Evolutionary conservation across 768 basidiomycete species (phyloP).

Genomic region (Psilocybe cubensis): DNA sequence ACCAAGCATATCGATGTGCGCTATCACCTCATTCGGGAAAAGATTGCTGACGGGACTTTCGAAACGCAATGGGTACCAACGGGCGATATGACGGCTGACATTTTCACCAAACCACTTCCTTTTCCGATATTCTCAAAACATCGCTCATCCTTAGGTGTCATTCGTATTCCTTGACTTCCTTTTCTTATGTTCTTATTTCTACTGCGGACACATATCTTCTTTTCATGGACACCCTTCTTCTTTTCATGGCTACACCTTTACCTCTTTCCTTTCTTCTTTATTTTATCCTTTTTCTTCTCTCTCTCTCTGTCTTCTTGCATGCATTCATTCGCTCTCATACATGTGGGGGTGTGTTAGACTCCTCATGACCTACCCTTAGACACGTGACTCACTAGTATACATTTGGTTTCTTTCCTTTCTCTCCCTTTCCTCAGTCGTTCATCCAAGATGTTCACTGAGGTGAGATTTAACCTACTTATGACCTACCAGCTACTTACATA

Average conservation of each 20-base stretch:
- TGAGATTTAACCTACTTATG: background rate
- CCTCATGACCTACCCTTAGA: background rate
- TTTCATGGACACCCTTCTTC: no score
- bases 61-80: slow-evolving; percentile 33
- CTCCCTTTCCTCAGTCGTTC: background rate
- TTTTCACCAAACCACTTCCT: slow-evolving; percentile 41
- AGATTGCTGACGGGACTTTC: slow-evolving; percentile 20
- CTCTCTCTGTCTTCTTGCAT: background rate
- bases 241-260: no score
- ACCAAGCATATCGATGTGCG: slow-evolving; percentile 32
- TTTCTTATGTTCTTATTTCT: background rate
- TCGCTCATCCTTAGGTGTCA: slow-evolving; percentile 11
- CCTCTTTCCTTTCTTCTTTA: background rate
- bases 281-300: background rate
- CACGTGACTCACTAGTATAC: background rate
- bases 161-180: background rate
- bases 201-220: no score
- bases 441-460: background rate
- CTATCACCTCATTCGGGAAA: slow-evolving; percentile 40
- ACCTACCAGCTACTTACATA: no score
- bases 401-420: background rate
- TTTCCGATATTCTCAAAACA: slow-evolving; percentile 14
- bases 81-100: slow-evolving; percentile 37
- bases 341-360: slow-evolving; percentile 9
- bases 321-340: background rate